These are phyloP conservation scores for Solanum appendiculatum DNA, from an alignment of 257 asterid species.

Conservation along the genomic window DNA sequence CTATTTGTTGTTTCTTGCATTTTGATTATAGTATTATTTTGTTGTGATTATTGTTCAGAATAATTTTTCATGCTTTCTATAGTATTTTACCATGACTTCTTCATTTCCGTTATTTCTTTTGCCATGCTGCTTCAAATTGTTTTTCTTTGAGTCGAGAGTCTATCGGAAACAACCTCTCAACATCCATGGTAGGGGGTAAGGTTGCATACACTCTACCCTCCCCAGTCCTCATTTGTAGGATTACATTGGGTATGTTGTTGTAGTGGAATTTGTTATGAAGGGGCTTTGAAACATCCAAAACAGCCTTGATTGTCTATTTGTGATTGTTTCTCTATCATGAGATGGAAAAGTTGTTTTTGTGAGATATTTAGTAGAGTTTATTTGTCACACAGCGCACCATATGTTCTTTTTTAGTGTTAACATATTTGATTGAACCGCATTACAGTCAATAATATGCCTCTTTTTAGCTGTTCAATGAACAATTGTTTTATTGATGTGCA, in stretches of 20 bases:
- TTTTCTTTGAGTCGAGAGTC: neutral
- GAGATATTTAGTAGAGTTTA: neutral
- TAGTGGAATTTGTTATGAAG: neutral
- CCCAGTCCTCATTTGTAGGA: neutral
- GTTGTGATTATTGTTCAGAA: neutral
- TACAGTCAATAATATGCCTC: neutral
- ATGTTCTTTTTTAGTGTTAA: neutral
- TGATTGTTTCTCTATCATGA: neutral
- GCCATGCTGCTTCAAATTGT: neutral
- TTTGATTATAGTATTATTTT: neutral
- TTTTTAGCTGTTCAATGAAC: neutral
- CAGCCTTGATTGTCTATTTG: neutral
- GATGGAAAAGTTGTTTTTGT: neutral
- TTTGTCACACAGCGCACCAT: neutral
- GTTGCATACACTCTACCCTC: neutral
- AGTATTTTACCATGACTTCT: neutral
- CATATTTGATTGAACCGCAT: neutral
- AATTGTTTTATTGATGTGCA: constrained; percentile 31
- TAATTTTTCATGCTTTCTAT: neutral
- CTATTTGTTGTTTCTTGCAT: neutral
- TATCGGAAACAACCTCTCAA: neutral
- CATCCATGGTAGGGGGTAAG: neutral
- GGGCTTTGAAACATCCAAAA: neutral
- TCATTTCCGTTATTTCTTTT: neutral
- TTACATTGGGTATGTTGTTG: neutral